Evolutionary conservation across 2,329 filamentous ascomycete species (phyloP), one percentile per base, ranked within the genome.

Genomic region (Pseudogymnoascus sp.): DNA sequence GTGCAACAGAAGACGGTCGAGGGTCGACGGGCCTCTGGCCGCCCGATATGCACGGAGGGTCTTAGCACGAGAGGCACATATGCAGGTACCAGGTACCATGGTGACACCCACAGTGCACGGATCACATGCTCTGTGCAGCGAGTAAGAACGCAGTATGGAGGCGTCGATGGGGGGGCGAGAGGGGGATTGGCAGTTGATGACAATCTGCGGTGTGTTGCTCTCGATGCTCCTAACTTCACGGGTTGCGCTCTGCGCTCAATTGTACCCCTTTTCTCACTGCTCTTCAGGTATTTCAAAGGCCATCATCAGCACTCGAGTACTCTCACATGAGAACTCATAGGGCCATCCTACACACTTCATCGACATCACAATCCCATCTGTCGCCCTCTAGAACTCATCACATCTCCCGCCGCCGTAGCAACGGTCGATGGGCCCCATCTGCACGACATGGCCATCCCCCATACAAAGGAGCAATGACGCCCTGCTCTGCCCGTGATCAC

Each of bases 101-200:
- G 39, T 43, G 39, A 43, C 39, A 43, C 39, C 39, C 39, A 43
- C 39, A 43, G 39, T 43, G 39, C 39, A 43, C 39, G 39, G 39
- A 43, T 22, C 39, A 43, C 39, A 25, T 43, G 9, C 39, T 22
- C 39, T 14, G 39, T 14, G 39, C 20, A 43, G 39, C 39, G 39
- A 43, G 39, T 43, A 43, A 7, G 18, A 43, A 15, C 6, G 20
- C 20, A 43, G 39, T 22, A 43, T 43, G 9, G 20, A 22, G 20
- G 18, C 14, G 11, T 12, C 22, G 39, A 43, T 18, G 39, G 20
- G 39, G 39, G 18, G 39, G 39, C 18, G 39, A 43, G 39, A 43
- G 39, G 20, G 39, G 39, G 39, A 43, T 43, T 43, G 39, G 39
- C 39, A 15, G 39, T 43, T 43, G 39, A 43, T 43, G 39, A 43